Evolutionary conservation across 179 eudicot genomes (phyloP).

Genomic region (Beta macrorhiza): DNA sequence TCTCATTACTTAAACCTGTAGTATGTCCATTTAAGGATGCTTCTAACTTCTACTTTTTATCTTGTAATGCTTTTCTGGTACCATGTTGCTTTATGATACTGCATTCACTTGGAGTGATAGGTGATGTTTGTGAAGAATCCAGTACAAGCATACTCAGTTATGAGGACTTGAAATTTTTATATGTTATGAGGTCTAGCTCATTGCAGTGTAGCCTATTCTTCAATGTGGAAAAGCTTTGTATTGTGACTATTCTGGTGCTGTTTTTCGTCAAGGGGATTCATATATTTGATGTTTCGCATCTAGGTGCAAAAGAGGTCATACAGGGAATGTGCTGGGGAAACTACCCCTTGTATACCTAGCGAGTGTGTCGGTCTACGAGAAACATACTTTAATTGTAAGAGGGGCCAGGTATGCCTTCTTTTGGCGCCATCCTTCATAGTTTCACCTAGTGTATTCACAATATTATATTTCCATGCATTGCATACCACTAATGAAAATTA

Average conservation of each 20-base stretch:
- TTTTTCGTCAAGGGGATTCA: neutral
- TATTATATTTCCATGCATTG: neutral
- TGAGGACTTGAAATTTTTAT: neutral
- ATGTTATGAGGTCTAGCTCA: neutral
- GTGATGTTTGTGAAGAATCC: neutral
- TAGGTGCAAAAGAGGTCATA: slow-evolving; percentile 61
- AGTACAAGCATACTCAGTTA: neutral
- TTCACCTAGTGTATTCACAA: neutral
- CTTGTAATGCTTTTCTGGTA: neutral
- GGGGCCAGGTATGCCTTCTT: slow-evolving; percentile 67
- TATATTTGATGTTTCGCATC: slow-evolving; percentile 14
- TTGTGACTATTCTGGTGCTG: neutral
- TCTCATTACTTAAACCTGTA: neutral
- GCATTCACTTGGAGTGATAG: neutral
- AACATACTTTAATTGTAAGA: slow-evolving; percentile 92
- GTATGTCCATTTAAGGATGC: too few relatives aligned
- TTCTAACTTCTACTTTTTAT: neutral
- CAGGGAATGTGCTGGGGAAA: slow-evolving; percentile 85
- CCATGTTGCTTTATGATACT: neutral
- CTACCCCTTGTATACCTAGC: slow-evolving; percentile 68
- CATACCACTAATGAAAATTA: neutral
- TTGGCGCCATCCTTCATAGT: neutral
- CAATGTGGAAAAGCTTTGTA: neutral
- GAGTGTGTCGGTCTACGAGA: slow-evolving; percentile 90
- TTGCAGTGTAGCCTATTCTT: neutral